These are phyloP conservation scores for Rubia balearica DNA, from an alignment of 305 asterid genomes.

Conservation along the genomic window DNA sequence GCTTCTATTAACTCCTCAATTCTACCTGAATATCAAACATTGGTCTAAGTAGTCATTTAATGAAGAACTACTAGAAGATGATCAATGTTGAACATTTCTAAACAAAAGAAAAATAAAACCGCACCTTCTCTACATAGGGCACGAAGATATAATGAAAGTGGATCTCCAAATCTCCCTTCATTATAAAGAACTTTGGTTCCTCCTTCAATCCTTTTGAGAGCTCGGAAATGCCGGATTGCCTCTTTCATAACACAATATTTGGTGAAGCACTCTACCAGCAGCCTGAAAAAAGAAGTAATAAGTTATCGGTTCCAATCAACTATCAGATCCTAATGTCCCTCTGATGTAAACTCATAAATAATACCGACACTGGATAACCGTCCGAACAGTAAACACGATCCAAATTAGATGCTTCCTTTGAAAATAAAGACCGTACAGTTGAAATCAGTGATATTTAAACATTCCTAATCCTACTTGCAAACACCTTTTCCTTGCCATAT, in stretches of 20 bases:
- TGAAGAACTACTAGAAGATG: background rate
- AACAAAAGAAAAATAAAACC: conserved; percentile 1
- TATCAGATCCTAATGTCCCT: background rate
- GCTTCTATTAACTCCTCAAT: conserved; percentile 83
- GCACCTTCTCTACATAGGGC: conserved; percentile 96
- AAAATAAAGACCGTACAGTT: background rate
- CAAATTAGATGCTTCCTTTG: background rate
- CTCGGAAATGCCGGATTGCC: conserved; percentile 97
- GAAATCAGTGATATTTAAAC: background rate
- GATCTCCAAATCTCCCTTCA: conserved; percentile 90
- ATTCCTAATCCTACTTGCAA: background rate
- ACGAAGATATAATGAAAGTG: conserved; percentile 91
- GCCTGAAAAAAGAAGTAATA: conserved; percentile 28
- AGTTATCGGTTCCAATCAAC: background rate
- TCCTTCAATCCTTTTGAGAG: conserved; percentile 66
- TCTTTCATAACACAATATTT: conserved; percentile 89
- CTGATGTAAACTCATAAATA: background rate
- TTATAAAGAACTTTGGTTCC: conserved; percentile 60
- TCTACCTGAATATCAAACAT: conserved; percentile 49
- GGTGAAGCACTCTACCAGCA: conserved; percentile 94
- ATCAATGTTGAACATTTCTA: background rate
- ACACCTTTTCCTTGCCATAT: background rate
- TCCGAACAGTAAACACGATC: background rate
- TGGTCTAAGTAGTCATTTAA: conserved; percentile 1
- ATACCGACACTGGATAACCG: background rate